A percentile compares a stretch with the other conserved stretches of the same genome.
Conservation (phyloP, 2,329 filamentous ascomycete genomes). For the Stemphylium vesicarium region DNA sequence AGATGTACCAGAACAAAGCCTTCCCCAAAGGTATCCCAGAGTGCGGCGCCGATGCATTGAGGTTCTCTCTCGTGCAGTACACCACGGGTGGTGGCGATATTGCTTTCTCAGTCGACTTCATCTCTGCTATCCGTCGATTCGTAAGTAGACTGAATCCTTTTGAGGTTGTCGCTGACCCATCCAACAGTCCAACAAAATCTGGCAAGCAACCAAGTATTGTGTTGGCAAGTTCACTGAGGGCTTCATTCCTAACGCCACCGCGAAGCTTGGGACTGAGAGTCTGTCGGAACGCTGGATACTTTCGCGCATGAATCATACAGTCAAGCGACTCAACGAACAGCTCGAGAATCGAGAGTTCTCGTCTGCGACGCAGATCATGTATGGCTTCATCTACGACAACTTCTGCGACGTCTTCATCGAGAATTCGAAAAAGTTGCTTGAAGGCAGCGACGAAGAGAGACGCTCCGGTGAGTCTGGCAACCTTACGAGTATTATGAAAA, state of each 20-base stretch:
- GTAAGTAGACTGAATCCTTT: too few species aligned
- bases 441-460: conserved; percentile 73
- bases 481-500: too few species aligned
- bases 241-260: conserved; percentile 61
- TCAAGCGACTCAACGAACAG: conserved; percentile 74
- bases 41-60: conserved; percentile 79
- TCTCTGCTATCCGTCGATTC: conserved; percentile 93
- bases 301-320: conserved; percentile 78
- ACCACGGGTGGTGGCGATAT: conserved; percentile 84
- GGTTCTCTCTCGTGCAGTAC: conserved; percentile 85
- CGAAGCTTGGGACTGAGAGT: conserved; percentile 58
- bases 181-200: conserved; percentile 81
- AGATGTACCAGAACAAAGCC: conserved; percentile 89
- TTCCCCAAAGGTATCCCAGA: conserved; percentile 92
- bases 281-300: conserved; percentile 75
- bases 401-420: conserved; percentile 71
- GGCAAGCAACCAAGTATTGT: conserved; percentile 96
- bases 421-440: conserved; percentile 82
- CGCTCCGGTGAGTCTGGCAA: too few species aligned
- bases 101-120: conserved; percentile 88
- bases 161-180: too few species aligned
- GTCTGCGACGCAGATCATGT: conserved; percentile 71
- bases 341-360: conserved; percentile 74
- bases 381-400: conserved; percentile 76
- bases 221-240: conserved; percentile 75